Conservation (phyloP, 176 grass and related monocot genomes). For the Oryza officinalis region DNA sequence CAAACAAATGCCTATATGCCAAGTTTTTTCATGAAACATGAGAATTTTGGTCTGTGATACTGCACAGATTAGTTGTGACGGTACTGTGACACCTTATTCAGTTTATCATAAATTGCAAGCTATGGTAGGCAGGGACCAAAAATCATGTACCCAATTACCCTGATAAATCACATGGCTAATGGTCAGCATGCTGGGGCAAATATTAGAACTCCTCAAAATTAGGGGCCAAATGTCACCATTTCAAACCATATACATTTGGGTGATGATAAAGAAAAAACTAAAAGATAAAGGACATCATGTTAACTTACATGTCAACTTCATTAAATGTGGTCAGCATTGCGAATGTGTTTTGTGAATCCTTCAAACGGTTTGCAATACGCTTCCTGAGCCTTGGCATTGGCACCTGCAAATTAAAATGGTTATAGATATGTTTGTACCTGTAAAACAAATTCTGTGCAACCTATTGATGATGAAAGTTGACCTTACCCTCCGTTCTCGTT, state of each 20-base stretch:
- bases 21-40: neutral
- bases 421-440: neutral
- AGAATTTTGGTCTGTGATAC: neutral
- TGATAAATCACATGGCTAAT: neutral
- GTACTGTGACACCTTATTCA: neutral
- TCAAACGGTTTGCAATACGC: conserved; percentile 90
- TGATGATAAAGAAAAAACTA: neutral
- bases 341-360: conserved; percentile 99
- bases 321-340: conserved; percentile 96
- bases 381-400: conserved; percentile 96
- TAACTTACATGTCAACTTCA: conserved; percentile 94
- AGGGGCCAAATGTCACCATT: conserved; percentile 14
- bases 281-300: neutral
- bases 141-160: neutral
- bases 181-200: neutral
- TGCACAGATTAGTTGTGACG: neutral
- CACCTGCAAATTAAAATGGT: conserved; percentile 54
- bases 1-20: neutral
- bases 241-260: neutral
- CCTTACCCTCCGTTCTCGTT: conserved; percentile 87
- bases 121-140: neutral
- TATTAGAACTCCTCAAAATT: neutral
- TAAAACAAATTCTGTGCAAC: neutral
- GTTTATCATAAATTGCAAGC: neutral
- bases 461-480: neutral